Evolutionary conservation across 2,329 filamentous ascomycete genomes (phyloP).

Genomic region (Amauroascus niger): DNA sequence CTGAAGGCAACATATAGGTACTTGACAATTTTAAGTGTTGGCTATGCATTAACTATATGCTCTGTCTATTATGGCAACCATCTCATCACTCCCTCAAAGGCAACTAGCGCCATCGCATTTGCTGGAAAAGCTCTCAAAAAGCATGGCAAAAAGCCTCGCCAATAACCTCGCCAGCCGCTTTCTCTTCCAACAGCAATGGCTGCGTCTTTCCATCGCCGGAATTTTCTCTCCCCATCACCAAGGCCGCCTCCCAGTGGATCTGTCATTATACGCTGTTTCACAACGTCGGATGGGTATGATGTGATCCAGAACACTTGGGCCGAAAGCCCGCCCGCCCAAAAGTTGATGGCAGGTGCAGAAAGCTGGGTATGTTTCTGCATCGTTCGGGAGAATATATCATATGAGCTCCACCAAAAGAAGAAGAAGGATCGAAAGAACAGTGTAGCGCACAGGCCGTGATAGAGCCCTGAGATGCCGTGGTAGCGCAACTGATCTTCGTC

Average conservation of each 20-base stretch:
- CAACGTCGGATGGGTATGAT: slow-evolving; percentile 82
- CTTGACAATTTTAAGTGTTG: too few species aligned
- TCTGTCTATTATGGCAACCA: slow-evolving; percentile 28
- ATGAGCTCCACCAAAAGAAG: slow-evolving; percentile 97
- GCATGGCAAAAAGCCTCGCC: slow-evolving; percentile 87
- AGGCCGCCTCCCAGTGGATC: slow-evolving; percentile 68
- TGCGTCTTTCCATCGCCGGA: slow-evolving; percentile 68
- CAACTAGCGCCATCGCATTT: slow-evolving; percentile 85
- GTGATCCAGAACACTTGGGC: slow-evolving; percentile 94
- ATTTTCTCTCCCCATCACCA: slow-evolving; percentile 57
- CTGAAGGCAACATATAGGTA: too few species aligned
- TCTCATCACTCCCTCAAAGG: slow-evolving; percentile 87
- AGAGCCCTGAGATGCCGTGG: slow-evolving; percentile 72
- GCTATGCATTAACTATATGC: neutral
- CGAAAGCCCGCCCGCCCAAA: slow-evolving; percentile 90
- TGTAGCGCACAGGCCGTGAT: slow-evolving; percentile 75
- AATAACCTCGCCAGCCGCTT: slow-evolving; percentile 69
- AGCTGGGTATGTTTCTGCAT: slow-evolving; percentile 59
- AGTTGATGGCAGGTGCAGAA: slow-evolving; percentile 74
- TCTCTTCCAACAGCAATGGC: slow-evolving; percentile 68
- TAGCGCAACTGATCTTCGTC: slow-evolving; percentile 30
- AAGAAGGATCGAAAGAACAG: slow-evolving; percentile 86
- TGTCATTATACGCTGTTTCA: slow-evolving; percentile 97
- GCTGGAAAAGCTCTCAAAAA: slow-evolving; percentile 91
- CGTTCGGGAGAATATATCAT: slow-evolving; percentile 68